phyloP scores from a whole-genome alignment of 345 rosid genomes.

The Syzygium oleosum region DNA sequence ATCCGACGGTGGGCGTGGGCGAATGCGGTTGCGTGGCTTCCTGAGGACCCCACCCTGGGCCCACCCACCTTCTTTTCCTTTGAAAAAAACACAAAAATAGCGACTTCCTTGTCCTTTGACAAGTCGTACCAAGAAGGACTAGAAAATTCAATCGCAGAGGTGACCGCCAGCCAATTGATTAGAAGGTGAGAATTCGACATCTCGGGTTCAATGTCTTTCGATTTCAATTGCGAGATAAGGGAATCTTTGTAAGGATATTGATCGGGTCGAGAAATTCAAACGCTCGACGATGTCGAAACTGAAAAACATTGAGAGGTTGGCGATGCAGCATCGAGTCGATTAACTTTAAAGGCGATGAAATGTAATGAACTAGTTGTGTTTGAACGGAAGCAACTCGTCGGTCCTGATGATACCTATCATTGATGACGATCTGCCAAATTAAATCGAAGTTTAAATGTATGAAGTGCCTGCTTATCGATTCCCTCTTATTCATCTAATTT shows the following conservation, averaged over 20 bases:
- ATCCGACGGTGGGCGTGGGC: neutral
- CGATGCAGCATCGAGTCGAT: fast-evolving
- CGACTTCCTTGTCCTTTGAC: neutral
- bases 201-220: neutral
- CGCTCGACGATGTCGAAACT: neutral
- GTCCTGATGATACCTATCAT: neutral
- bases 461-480: too few species aligned
- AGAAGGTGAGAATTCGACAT: neutral
- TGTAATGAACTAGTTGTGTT: neutral
- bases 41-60: neutral
- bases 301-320: neutral
- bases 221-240: neutral
- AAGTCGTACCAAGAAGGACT: neutral
- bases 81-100: too few species aligned
- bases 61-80: neutral
- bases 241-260: neutral
- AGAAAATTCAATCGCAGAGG: neutral
- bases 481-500: neutral
- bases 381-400: fast-evolving
- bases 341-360: fast-evolving
- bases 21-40: neutral
- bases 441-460: too few species aligned
- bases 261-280: neutral
- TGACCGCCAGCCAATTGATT: neutral
- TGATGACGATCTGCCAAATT: neutral